These are phyloP conservation scores for Stevia rebaudiana DNA, from an alignment of 140 eudicot species.

Conservation along the genomic window DNA sequence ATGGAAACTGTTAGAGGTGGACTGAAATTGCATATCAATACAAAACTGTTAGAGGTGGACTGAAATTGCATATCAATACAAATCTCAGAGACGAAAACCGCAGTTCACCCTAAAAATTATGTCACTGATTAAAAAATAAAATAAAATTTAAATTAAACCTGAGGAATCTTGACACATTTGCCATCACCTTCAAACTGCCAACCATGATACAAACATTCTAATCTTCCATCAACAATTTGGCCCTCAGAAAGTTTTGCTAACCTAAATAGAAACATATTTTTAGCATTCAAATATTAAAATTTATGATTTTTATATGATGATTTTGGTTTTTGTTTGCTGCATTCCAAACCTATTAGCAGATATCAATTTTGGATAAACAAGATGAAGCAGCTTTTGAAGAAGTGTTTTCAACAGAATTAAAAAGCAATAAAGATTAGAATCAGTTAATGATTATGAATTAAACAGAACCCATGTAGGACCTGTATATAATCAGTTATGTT, in stretches of 20 bases:
- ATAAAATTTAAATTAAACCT: slow-evolving; percentile 34
- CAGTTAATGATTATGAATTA: too few species aligned
- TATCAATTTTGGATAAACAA: neutral
- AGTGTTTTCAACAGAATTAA: too few species aligned
- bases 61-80: too few species aligned
- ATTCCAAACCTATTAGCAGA: neutral
- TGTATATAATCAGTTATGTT: neutral
- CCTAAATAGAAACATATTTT: slow-evolving; percentile 33
- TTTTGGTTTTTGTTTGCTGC: neutral
- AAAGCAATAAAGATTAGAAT: too few species aligned
- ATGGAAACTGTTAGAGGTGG: too few species aligned
- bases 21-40: too few species aligned
- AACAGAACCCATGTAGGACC: too few species aligned
- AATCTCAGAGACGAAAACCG: too few species aligned
- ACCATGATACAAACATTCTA: slow-evolving; percentile 95
- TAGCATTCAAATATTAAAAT: too few species aligned
- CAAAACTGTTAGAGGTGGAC: too few species aligned
- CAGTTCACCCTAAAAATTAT: neutral
- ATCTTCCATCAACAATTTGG: slow-evolving; percentile 70
- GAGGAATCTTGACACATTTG: slow-evolving; percentile 94
- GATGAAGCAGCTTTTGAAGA: neutral
- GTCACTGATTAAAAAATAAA: neutral
- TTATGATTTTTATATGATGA: too few species aligned
- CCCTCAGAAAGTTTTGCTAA: slow-evolving; percentile 98
- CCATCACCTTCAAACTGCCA: slow-evolving; percentile 98